Conservation (phyloP, 2,329 filamentous ascomycete species). For the Penicillium occitanis region DNA sequence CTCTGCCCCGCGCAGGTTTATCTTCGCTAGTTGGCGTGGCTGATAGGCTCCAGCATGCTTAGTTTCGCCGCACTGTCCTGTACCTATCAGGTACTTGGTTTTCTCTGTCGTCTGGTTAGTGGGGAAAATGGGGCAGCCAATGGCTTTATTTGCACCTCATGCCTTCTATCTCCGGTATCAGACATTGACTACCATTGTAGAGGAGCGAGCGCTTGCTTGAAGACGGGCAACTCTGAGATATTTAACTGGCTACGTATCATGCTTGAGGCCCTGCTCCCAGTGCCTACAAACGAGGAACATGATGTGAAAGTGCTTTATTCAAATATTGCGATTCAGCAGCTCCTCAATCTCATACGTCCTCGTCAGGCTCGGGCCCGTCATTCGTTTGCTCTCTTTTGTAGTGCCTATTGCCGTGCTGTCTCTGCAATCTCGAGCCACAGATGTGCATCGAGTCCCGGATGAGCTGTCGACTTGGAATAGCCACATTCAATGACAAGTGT, state of each 20-base stretch:
- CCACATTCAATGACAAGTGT: too few species aligned
- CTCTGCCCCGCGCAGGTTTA: constrained; percentile 1
- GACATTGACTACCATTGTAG: background rate
- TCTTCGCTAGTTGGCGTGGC: background rate
- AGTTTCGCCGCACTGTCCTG: background rate
- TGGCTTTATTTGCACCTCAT: constrained; percentile 8
- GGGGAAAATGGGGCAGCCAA: constrained; percentile 7
- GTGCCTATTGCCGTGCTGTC: too few species aligned
- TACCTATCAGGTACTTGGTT: constrained; percentile 6
- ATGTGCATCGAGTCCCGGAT: too few species aligned
- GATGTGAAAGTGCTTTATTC: too few species aligned
- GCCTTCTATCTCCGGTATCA: background rate
- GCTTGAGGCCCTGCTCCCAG: background rate
- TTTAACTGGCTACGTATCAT: background rate
- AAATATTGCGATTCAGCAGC: too few species aligned
- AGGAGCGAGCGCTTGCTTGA: background rate
- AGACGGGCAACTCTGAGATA: background rate
- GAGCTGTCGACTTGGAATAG: too few species aligned
- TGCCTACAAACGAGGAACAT: too few species aligned
- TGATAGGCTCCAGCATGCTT: constrained; percentile 4
- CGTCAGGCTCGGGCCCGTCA: too few species aligned
- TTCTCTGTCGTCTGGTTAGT: background rate
- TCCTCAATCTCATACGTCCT: too few species aligned
- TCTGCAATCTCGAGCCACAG: too few species aligned
- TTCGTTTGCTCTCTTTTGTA: too few species aligned